A percentile compares a stretch with the other conserved stretches of the same genome.
phyloP scores from a whole-genome alignment of 2,329 filamentous ascomycete species.

The Fusarium nanum region DNA sequence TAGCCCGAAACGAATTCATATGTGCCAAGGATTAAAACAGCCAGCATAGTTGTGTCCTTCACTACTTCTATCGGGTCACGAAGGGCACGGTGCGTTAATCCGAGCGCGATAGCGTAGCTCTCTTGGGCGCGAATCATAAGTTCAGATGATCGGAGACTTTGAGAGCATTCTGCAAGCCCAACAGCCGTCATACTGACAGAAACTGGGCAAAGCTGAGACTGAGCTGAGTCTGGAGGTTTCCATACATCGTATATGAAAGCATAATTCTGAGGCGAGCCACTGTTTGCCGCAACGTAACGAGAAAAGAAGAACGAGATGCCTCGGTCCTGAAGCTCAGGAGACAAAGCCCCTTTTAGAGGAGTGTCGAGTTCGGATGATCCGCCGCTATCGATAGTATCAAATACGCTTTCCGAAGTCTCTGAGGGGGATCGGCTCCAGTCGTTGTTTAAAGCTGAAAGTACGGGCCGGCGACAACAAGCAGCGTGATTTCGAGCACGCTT shows the following conservation, averaged over 20 bases:
- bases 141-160: slow-evolving; percentile 56
- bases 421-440: slow-evolving; percentile 40
- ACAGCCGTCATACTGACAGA: slow-evolving; percentile 66
- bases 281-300: slow-evolving; percentile 60
- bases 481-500: slow-evolving; percentile 27
- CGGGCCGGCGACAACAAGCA: slow-evolving; percentile 29
- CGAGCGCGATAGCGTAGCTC: slow-evolving; percentile 63
- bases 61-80: slow-evolving; percentile 56
- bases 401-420: slow-evolving; percentile 37
- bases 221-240: slow-evolving; percentile 55
- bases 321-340: slow-evolving; percentile 53
- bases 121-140: slow-evolving; percentile 61
- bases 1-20: slow-evolving; percentile 66
- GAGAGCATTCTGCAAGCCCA: slow-evolving; percentile 63
- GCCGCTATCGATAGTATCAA: slow-evolving; percentile 27
- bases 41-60: slow-evolving; percentile 65
- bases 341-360: slow-evolving; percentile 23
- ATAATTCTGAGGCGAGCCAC: slow-evolving; percentile 62
- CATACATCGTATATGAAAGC: slow-evolving; percentile 66
- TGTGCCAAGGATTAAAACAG: slow-evolving; percentile 64
- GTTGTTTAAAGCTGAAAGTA: slow-evolving; percentile 44
- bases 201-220: slow-evolving; percentile 57
- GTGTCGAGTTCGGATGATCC: slow-evolving; percentile 36
- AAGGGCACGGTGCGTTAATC: slow-evolving; percentile 63
- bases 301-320: slow-evolving; percentile 64